Base-by-base conservation (phyloP, 306 rosid species). In the Prunus padus region DNA sequence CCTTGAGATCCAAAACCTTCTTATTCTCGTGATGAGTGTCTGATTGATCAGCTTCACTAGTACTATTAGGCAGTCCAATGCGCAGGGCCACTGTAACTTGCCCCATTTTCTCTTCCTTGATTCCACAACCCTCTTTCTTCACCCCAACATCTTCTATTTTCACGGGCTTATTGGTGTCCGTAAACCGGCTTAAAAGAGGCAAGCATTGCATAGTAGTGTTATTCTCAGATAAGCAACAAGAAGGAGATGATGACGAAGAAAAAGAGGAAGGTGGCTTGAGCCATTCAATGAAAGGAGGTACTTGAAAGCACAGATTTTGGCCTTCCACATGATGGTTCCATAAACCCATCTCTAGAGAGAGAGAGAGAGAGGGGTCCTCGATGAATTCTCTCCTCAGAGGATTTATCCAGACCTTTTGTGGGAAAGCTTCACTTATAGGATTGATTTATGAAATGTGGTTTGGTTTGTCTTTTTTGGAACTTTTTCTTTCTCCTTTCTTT, bases 201-300 rank as follows among this genome's bases (percentile, higher is more conserved):
- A 95, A 78, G 72, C 96, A 90, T 83, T 90, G 90, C 37, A 86
- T 76, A 30, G 83, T 79, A 15, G 54, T 71, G 3, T 18, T 37
- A 33, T 31, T 77, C 52, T 88, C 86, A 16, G 31, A 57, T 50
- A 76, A 75, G 44, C 81, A 76, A 6, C 75, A 69, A 4, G 88
- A 71, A 42, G 89, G 33, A 15, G 75, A 49, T 16, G 69, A 69
- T 11, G 79, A 71, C 15, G 79, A 62, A 16, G 80, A 77, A 54
- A 83, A 63, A 63, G 90, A 81, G 3, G 86, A 60, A 33, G 80
- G 60, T 60, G 97, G 97, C 72, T 95, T 92, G 31, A 95, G 97
- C 98, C 98, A 92, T 80, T 95, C 98, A 75, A 95, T 89, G 88
- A 92, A 92, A 84, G 82, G 86, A 19, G 96, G 92, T n/a, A 94